Conservation (phyloP, 2,329 filamentous ascomycete species). For the Ophiobolus disseminans region DNA sequence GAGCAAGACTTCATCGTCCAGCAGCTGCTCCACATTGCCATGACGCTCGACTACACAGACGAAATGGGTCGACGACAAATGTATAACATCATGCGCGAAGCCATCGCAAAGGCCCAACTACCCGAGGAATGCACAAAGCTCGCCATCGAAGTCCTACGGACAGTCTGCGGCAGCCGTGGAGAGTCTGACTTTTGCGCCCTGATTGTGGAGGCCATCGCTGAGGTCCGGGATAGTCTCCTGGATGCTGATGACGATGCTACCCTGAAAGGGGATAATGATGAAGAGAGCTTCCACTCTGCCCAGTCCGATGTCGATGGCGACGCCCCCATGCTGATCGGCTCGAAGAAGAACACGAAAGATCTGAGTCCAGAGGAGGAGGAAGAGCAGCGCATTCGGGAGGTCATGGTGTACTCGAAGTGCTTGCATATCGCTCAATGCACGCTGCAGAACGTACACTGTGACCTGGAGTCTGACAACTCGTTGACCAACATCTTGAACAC, state of each 20-base stretch:
- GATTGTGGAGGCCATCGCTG: constrained; percentile 90
- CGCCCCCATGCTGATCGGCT: constrained; percentile 58
- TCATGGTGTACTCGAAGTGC: constrained; percentile 98
- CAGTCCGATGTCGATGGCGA: constrained; percentile 77
- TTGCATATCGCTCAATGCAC: constrained; percentile 97
- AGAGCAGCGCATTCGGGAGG: constrained; percentile 82
- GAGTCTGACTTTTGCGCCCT: constrained; percentile 85
- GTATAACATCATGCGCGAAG: constrained; percentile 88
- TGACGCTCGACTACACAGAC: constrained; percentile 95
- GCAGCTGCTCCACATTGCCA: constrained; percentile 89
- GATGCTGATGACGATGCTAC: constrained; percentile 65
- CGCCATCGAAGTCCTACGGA: constrained; percentile 78
- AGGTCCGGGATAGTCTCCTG: constrained; percentile 93
- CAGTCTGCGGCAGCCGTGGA: constrained; percentile 80
- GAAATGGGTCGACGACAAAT: constrained; percentile 95
- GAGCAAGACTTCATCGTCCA: constrained; percentile 96
- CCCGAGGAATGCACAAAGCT: constrained; percentile 94
- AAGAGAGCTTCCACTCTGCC: constrained; percentile 93
- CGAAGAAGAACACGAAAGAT: constrained; percentile 46
- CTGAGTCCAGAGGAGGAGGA: constrained; percentile 61
- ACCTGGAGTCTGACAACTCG: constrained; percentile 86
- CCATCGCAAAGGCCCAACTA: constrained; percentile 82
- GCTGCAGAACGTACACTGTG: constrained; percentile 89
- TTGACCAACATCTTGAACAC: constrained; percentile 99
- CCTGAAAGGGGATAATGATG: constrained; percentile 52